phyloP scores from a whole-genome alignment of 2,329 filamentous ascomycete species.

The Akanthomyces lecanii region DNA sequence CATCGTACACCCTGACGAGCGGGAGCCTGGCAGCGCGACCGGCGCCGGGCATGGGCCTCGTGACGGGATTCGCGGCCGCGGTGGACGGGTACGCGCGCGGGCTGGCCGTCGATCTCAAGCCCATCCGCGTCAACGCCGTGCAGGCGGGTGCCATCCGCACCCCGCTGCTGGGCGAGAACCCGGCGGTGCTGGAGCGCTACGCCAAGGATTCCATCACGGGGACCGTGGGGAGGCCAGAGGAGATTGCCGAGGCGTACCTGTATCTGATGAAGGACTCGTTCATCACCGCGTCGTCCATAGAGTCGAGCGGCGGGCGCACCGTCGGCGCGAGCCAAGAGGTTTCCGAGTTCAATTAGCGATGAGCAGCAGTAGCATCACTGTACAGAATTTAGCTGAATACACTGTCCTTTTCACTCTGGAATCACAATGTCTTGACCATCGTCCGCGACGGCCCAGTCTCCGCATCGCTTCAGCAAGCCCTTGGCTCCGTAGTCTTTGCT shows the following conservation, averaged over 20 bases:
- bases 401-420: background rate
- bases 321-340: constrained; percentile 21
- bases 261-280: constrained; percentile 41
- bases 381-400: background rate
- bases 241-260: constrained; percentile 41
- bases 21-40: constrained; percentile 50
- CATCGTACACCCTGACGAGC: constrained; percentile 54
- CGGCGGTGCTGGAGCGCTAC: constrained; percentile 15
- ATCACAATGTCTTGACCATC: background rate
- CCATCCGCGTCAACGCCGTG: constrained; percentile 60
- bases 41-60: constrained; percentile 45
- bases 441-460: constrained; percentile 19
- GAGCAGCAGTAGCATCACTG: background rate
- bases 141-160: constrained; percentile 51
- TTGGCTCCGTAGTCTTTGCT: constrained; percentile 20
- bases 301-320: constrained; percentile 24
- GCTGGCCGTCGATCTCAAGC: constrained; percentile 59
- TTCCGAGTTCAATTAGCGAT: constrained; percentile 4
- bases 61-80: constrained; percentile 46
- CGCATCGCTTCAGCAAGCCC: constrained; percentile 21
- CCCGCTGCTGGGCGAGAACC: constrained; percentile 30
- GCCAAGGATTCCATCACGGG: constrained; percentile 21
- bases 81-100: constrained; percentile 49
- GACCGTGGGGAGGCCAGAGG: constrained; percentile 31
- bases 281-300: constrained; percentile 31